phyloP scores from a whole-genome alignment of 2,329 filamentous ascomycete species.

The Aspergillus spinulosporus region DNA sequence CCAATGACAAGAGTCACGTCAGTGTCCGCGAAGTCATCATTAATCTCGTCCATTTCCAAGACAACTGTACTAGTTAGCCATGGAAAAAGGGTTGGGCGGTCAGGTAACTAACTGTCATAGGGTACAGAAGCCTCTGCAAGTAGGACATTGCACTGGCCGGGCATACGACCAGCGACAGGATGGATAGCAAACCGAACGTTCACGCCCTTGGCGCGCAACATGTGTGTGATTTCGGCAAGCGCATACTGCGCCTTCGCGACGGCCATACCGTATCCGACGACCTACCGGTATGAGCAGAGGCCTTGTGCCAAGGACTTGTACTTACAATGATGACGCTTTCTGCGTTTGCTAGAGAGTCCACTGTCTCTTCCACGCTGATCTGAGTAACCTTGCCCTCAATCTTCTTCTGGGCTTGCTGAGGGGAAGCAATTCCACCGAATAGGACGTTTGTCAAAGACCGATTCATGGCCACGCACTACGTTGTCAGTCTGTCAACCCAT shows the following conservation, averaged over 20 bases:
- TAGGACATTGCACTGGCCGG: constrained; percentile 87
- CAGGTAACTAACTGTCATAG: constrained; percentile 64
- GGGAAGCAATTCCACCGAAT: constrained; percentile 75
- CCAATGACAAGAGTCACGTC: constrained; percentile 87
- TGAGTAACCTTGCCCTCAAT: constrained; percentile 78
- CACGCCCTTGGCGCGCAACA: constrained; percentile 71
- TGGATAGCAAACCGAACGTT: constrained; percentile 89
- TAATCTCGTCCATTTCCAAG: constrained; percentile 94
- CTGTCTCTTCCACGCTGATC: constrained; percentile 76
- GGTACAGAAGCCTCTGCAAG: constrained; percentile 84
- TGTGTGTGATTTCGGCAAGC: constrained; percentile 75
- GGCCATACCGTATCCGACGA: constrained; percentile 92
- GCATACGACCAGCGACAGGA: constrained; percentile 88
- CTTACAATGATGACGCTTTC: constrained; percentile 78
- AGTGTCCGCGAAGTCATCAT: constrained; percentile 83
- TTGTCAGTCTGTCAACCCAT: constrained; percentile 3
- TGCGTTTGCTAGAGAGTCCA: constrained; percentile 71
- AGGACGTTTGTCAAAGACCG: constrained; percentile 84
- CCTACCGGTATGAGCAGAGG: constrained; percentile 21
- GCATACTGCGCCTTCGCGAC: constrained; percentile 92
- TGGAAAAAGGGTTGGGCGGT: not conserved
- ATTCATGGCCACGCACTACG: constrained; percentile 81
- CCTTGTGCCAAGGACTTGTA: not conserved
- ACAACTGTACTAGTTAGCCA: constrained; percentile 55
- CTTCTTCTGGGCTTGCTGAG: constrained; percentile 59